These are phyloP conservation scores for Mycena galopus DNA, from an alignment of 768 basidiomycete genomes.

Conservation along the genomic window DNA sequence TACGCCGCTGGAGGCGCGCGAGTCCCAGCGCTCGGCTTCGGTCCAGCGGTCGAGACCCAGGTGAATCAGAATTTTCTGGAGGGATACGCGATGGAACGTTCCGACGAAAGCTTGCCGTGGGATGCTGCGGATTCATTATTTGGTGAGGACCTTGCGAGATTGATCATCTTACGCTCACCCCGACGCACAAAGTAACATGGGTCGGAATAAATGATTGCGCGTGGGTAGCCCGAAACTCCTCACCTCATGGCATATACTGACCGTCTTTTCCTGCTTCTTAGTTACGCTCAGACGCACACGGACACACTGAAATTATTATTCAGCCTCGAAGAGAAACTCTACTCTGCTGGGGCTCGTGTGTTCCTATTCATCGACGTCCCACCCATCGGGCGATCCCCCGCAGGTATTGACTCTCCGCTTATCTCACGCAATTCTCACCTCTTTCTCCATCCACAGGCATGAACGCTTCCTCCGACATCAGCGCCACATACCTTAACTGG, in stretches of 20 bases:
- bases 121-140: constrained; percentile 58
- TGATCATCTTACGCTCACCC: neutral
- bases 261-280: neutral
- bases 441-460: neutral
- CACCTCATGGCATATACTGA: too few species aligned
- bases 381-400: constrained; percentile 65
- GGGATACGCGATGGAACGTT: constrained; percentile 50
- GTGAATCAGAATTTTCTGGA: constrained; percentile 50
- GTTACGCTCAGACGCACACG: constrained; percentile 39
- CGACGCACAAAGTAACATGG: constrained; percentile 63
- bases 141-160: constrained; percentile 46
- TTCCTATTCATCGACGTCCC: constrained; percentile 75
- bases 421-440: neutral
- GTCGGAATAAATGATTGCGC: constrained; percentile 78
- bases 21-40: constrained; percentile 58
- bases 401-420: constrained; percentile 45
- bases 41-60: constrained; percentile 35
- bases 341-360: constrained; percentile 62
- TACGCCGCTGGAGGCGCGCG: constrained; percentile 69
- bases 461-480: constrained; percentile 28
- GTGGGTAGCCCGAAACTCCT: constrained; percentile 46
- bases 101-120: constrained; percentile 54
- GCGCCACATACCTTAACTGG: constrained; percentile 51
- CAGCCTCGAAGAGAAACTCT: constrained; percentile 60
- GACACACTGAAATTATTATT: constrained; percentile 53